Evolutionary conservation across 345 rosid genomes (phyloP).

Genomic region (Syzygium aromaticum): DNA sequence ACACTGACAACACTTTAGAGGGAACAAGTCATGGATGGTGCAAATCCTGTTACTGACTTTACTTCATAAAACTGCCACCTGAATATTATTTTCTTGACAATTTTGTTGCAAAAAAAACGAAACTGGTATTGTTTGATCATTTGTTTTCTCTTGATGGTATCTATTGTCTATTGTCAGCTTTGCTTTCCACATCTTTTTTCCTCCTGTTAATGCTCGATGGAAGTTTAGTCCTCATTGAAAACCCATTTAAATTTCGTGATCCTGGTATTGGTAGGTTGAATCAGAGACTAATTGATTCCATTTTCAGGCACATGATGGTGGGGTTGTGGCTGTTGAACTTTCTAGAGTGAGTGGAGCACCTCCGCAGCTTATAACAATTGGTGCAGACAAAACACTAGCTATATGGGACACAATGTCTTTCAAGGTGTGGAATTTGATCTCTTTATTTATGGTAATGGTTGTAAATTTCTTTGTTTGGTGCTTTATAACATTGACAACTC

Average conservation of each 20-base stretch:
- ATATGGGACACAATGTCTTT: conserved; percentile 98
- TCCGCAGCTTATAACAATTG: conserved; percentile 93
- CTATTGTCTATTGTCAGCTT: background rate
- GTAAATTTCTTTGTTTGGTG: background rate
- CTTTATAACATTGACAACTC: background rate
- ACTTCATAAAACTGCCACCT: background rate
- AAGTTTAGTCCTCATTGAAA: background rate
- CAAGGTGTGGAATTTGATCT: conserved; percentile 46
- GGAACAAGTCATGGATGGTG: background rate
- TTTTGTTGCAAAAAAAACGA: background rate
- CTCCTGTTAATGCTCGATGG: background rate
- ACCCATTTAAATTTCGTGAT: background rate
- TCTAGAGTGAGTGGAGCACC: conserved; percentile 94
- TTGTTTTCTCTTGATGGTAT: background rate
- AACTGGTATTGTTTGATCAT: background rate
- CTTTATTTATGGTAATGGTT: background rate
- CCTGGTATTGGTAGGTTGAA: background rate
- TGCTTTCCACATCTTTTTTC: background rate
- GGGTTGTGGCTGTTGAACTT: conserved; percentile 89
- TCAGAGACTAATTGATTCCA: background rate
- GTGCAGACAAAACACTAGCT: conserved; percentile 96
- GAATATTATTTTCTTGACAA: background rate
- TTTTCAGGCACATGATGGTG: conserved; percentile 95
- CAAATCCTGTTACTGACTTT: background rate
- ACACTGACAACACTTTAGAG: background rate